Conservation (phyloP, 192 early-diverging fungal species). For the Phlyctochytrium planicorne region DNA sequence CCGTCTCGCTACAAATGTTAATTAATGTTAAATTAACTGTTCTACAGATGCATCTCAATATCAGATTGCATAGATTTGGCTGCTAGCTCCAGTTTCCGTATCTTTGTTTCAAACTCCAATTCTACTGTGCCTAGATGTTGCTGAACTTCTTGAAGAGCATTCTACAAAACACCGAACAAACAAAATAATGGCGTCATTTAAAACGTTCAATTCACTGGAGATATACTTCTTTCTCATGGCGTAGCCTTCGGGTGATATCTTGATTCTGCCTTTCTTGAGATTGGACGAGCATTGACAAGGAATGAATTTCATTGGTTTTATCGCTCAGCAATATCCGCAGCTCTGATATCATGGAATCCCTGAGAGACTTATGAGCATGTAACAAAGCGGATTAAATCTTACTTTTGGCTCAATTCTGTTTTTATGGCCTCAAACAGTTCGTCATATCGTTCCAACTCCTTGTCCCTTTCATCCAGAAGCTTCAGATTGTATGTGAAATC, state of each 20-base stretch:
- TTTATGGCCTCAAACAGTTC: conserved; percentile 18
- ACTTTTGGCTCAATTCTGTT: conserved; percentile 31
- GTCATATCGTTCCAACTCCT: conserved; percentile 36
- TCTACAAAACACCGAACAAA: neutral
- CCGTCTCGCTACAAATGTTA: conserved; percentile 7
- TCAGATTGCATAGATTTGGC: too few relatives aligned
- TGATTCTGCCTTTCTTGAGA: conserved; percentile 39
- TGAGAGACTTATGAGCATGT: conserved; percentile 2
- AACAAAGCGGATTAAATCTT: neutral
- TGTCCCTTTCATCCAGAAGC: conserved; percentile 39
- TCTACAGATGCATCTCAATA: too few relatives aligned
- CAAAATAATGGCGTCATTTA: neutral
- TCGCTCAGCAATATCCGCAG: conserved; percentile 32
- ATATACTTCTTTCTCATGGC: conserved; percentile 33
- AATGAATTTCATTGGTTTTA: conserved; percentile 21
- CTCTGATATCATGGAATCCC: conserved; percentile 34
- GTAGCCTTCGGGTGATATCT: conserved; percentile 27
- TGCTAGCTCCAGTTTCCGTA: too few relatives aligned
- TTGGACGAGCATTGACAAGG: conserved; percentile 21
- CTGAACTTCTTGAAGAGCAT: too few relatives aligned
- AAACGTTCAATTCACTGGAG: conserved; percentile 1
- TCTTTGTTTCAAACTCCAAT: too few relatives aligned
- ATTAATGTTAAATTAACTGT: too few relatives aligned
- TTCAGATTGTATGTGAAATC: conserved; percentile 44
- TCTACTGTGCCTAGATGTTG: too few relatives aligned